Evolutionary conservation across 1,284 basidiomycete species (phyloP).

Genomic region (Agaricales sp.): DNA sequence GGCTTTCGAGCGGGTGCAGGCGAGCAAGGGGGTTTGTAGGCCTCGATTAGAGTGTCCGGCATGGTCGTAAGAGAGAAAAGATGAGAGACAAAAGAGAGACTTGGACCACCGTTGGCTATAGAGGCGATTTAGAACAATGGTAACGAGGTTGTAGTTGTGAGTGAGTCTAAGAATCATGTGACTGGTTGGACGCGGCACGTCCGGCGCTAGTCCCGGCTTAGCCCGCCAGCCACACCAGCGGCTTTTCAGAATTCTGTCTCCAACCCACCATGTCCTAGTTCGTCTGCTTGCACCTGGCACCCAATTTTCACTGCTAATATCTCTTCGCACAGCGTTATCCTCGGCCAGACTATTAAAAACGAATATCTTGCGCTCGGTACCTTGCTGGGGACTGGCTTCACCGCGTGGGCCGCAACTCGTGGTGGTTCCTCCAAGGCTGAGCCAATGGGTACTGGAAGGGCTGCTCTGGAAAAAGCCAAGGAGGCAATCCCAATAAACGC

Average conservation of each 20-base stretch:
- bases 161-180: no score
- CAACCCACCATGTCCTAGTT: not conserved
- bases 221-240: not conserved
- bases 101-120: not conserved
- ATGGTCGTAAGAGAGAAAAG: not conserved
- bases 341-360: constrained; percentile 67
- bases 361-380: constrained; percentile 68
- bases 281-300: not conserved
- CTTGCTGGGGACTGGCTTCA: constrained; percentile 40
- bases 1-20: not conserved
- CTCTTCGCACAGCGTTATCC: constrained; percentile 42
- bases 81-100: not conserved
- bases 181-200: no score
- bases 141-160: not conserved
- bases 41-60: constrained; percentile 7
- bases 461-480: constrained; percentile 42
- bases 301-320: not conserved
- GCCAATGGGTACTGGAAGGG: constrained; percentile 27
- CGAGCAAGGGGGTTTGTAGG: constrained; percentile 9
- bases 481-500: constrained; percentile 52
- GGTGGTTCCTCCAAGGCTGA: constrained; percentile 39
- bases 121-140: not conserved
- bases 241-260: not conserved
- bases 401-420: constrained; percentile 38
- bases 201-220: no score